Evolutionary conservation across 352 stramenopile species (phyloP), one percentile per base, ranked within the genome.

Genomic region (Pythium scleroteichum): DNA sequence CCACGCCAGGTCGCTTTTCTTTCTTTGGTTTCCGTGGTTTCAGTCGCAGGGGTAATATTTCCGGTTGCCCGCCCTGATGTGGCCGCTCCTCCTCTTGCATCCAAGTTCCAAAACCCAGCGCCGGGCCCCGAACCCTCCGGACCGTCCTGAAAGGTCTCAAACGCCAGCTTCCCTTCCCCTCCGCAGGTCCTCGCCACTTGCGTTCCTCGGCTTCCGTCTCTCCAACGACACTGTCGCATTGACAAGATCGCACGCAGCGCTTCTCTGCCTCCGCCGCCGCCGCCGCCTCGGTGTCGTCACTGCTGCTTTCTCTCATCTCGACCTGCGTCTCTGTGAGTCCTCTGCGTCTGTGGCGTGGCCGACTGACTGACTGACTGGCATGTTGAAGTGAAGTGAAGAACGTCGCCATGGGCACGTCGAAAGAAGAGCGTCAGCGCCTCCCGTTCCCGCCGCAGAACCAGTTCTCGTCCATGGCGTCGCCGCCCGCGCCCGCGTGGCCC

Each of bases 1-100:
- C 49, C 49, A 56, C 49, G 26, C 46, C 5, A 19, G 13, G 29
- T 24, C 24, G 48, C 7, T 9, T 55, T 44, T 55, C 45, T 55
- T 62, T 62, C 55, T 62, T 62, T 62, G 42, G 44, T 62, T 62
- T 62, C 55, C 55, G 47, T 62, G 24, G 55, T 62, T 62, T 62
- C 55, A 62, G 55, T 50, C 32, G 23, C 4, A 6, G 14, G 2
- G 10, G 55, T 55, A 53, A 62, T 62, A 50, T 62, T 62, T 62
- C 55, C 24, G 14, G 27, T 24, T n/a, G 5, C 26, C 16, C n/a
- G 3, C 22, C 41, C 16, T 24, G 10, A 48, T 12, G 19, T 27
- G n/a, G n/a, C 1, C 44, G 9, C 29, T 10, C n/a, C n/a, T n/a
- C n/a, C n/a, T n/a, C n/a, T n/a, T n/a, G n/a, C 20, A 56, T 56